Evolutionary conservation across 2,329 filamentous ascomycete species (phyloP), one percentile per base, ranked within the genome.

Genomic region (Ophioceras dolichostomum): DNA sequence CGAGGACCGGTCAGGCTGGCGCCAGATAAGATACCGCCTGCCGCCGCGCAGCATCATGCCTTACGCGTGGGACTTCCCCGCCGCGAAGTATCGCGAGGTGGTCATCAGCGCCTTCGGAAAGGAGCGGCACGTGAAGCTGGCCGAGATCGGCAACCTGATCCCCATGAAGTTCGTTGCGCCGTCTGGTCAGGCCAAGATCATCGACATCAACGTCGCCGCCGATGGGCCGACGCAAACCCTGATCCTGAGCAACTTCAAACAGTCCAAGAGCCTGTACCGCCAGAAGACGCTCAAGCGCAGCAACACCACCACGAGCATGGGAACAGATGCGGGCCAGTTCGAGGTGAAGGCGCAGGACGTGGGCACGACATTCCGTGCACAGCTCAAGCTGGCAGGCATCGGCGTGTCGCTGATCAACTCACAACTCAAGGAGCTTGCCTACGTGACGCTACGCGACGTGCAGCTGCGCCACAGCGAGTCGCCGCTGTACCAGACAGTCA

Each of bases 11-110:
- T 88, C 84, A 37, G 85, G 86, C 4, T 98, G 91, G 85, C 82
- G 84, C 45, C 88, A 87, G 2, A 85, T 98, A 43, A 73, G 86
- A 37, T 98, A 98, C 60, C 81, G 89, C 22, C 67, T 98, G 21
- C 93, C 93, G 2, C 79, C 89, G 10, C 73, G 91, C 42, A 96
- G 89, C 58, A 95, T 98, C 58, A 98, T 98, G 91, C 91, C 93
- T 1, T 98, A 98, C 52, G 89, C 91, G 2, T 98, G 91, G 91
- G 93, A 98, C 54, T 98, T 94, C 60, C 93, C 91, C 1, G 89
- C 91, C 1, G 88, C 87, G n/a, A 95, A 94, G 61, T 82, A 85
- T 61, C 94, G 91, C 51, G 91, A 95, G 55, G 74, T 98, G 28
- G 77, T 96, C 35, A 76, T 98, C 52, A 79, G 68, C 37, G 81